Base-by-base conservation (phyloP, 164 flowering plant species). In the Vitis rupestris region DNA sequence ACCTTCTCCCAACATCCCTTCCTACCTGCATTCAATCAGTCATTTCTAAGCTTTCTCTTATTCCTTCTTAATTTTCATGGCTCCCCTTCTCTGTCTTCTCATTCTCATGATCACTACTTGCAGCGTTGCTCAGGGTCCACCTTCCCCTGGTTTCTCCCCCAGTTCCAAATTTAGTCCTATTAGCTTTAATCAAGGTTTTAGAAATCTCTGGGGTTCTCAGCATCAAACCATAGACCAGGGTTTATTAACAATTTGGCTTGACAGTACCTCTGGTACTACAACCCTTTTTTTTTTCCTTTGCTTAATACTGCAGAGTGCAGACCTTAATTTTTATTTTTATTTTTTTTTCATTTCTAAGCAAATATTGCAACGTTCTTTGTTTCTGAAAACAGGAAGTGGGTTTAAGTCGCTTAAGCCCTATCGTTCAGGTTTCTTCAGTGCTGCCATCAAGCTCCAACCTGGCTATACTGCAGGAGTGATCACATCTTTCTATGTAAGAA, bases 381-480 rank as follows among this genome's bases (percentile, higher is more conserved):
- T 63, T 64, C 9, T 59, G 9, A n/a, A 31, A 66, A 68, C 81
- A 94, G 98, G 98, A 69, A 90, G 98, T 70, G 98, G 97, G 50
- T 94, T 88, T 82, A 92, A 89, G 78, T 94, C 98, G 0, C 75
- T 69, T 44, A 75, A 48, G 3, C 72, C 88, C 8, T 94, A 84
- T 64, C 74, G 70, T 10, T 88, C 94, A 0, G 98, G 98, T 3
- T 92, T 85, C 76, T 94, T 92, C 49, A 83, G 93, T 47, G 83
- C 91, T 9, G 64, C 82, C 13, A 75, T 94, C 31, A 92, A 92
- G 79, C 97, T 94, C 56, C 98, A 94, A 27, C 75, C 94, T 47
- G 95, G 97, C 60, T 94, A 94, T 68, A 92, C 98, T 59, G 98
- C 98, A 10, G 98, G 98, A 76, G 97, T 94, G 14, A 90, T 89